Percentiles rank a stretch among this genome's conserved stretches.
Evolutionary conservation across 306 rosid species (phyloP).

Genomic region (Vicia faba): DNA sequence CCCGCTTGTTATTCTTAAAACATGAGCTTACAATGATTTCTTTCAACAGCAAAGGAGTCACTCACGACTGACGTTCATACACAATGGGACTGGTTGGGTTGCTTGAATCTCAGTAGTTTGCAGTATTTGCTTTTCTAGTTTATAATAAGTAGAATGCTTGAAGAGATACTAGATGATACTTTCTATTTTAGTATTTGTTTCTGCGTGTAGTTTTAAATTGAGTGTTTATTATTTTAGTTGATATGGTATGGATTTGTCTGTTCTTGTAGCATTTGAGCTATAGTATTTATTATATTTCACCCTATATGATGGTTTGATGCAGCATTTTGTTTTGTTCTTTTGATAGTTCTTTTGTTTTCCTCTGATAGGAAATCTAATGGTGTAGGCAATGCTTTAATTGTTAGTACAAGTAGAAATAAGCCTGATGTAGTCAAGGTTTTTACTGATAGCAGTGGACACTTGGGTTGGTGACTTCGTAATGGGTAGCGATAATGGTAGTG

Average conservation of each 20-base stretch:
- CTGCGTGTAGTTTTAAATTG: constrained; percentile 77
- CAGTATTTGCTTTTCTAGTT: constrained; percentile 82
- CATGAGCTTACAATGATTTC: constrained; percentile 51
- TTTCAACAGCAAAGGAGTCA: constrained; percentile 56
- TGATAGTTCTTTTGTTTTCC: constrained; percentile 28
- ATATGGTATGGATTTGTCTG: constrained; percentile 56
- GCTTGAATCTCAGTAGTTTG: constrained; percentile 94
- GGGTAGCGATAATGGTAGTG: constrained; percentile 92
- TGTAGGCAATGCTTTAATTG: constrained; percentile 48
- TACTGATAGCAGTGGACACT: constrained; percentile 82
- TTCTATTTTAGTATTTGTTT: constrained; percentile 61
- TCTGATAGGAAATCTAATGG: constrained; percentile 41
- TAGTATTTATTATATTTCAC: constrained; percentile 49
- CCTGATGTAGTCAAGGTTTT: constrained; percentile 61
- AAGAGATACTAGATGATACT: constrained; percentile 72
- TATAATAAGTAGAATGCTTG: constrained; percentile 83
- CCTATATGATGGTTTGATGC: constrained; percentile 65
- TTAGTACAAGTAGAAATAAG: constrained; percentile 60
- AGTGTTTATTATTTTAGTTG: constrained; percentile 67
- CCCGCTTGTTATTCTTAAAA: constrained; percentile 33
- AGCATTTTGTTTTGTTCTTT: constrained; percentile 42
- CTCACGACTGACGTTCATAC: constrained; percentile 50
- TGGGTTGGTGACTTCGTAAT: constrained; percentile 71
- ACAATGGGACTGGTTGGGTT: constrained; percentile 94
- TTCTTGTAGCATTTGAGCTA: constrained; percentile 67